A percentile compares a stretch with the other conserved stretches of the same genome.
These are phyloP conservation scores for Jamesozyma rosinii DNA, from an alignment of 805 yeast species.

Conservation along the genomic window DNA sequence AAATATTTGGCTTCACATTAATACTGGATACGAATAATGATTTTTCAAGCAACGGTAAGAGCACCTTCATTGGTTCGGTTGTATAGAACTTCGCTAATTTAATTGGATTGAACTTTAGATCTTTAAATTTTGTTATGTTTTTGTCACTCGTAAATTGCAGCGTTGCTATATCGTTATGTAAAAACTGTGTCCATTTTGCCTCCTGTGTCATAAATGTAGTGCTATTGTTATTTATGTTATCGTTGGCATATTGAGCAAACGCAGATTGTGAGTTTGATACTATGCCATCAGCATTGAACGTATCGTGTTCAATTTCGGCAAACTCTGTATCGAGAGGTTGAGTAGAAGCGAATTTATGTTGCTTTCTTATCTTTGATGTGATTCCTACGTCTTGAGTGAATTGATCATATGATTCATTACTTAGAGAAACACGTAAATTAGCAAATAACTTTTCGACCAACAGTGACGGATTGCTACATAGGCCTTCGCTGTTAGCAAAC, in stretches of 20 bases:
- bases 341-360: slow-evolving; percentile 26
- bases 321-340: slow-evolving; percentile 38
- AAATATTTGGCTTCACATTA: slow-evolving; percentile 20
- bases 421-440: slow-evolving; percentile 43
- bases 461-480: slow-evolving; percentile 44
- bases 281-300: slow-evolving; percentile 1
- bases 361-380: not conserved
- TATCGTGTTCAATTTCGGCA: slow-evolving; percentile 31
- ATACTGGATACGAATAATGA: slow-evolving; percentile 20
- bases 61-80: slow-evolving; percentile 17
- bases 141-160: slow-evolving; percentile 17
- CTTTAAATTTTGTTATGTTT: not conserved
- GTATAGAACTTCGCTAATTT: slow-evolving; percentile 28
- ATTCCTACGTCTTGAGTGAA: slow-evolving; percentile 6
- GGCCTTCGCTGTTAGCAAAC: slow-evolving; percentile 38
- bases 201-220: slow-evolving; percentile 7
- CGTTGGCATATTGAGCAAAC: slow-evolving; percentile 7
- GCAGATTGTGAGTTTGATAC: slow-evolving; percentile 17
- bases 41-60: slow-evolving; percentile 26
- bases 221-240: not conserved
- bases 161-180: slow-evolving; percentile 22
- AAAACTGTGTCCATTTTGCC: slow-evolving; percentile 18
- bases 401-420: slow-evolving; percentile 37
- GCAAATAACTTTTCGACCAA: slow-evolving; percentile 45
- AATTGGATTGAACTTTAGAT: slow-evolving; percentile 16